Evolutionary conservation across 1,284 basidiomycete genomes (phyloP).

Genomic region (Ustilago hordei): DNA sequence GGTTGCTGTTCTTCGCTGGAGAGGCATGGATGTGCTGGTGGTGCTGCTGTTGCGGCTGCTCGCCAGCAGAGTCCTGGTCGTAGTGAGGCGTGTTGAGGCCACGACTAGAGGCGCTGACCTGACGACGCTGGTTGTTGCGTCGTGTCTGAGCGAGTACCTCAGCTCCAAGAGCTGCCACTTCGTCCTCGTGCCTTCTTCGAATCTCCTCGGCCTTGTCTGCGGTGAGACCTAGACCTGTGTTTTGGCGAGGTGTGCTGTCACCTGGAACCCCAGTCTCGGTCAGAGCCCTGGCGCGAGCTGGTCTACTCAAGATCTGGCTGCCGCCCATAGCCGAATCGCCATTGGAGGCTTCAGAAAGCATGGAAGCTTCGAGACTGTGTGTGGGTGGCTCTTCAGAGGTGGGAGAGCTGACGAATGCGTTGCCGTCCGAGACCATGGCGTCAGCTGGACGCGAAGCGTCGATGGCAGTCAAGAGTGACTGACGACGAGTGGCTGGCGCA

Average conservation of each 20-base stretch:
- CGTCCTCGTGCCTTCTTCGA: conserved; percentile 63
- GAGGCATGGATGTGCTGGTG: conserved; percentile 1
- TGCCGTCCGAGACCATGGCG: conserved; percentile 3
- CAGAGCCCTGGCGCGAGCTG: conserved; percentile 11
- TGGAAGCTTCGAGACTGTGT: conserved; percentile 20
- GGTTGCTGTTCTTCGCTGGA: conserved; percentile 18
- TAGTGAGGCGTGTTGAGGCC: conserved; percentile 10
- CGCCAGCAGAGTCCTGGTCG: conserved; percentile 22
- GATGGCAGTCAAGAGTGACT: conserved; percentile 13
- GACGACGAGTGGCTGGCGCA: conserved; percentile 9
- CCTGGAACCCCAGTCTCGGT: conserved; percentile 15
- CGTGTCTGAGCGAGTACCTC: conserved; percentile 60
- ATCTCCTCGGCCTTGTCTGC: conserved; percentile 59
- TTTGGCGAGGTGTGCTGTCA: conserved; percentile 43
- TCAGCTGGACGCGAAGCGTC: conserved; percentile 17
- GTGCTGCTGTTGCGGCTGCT: conserved; percentile 11
- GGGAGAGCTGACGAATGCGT: conserved; percentile 22
- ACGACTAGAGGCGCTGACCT: conserved; percentile 26
- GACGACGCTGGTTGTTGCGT: conserved; percentile 48
- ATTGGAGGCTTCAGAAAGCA: conserved; percentile 22
- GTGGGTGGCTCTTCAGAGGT: conserved; percentile 13
- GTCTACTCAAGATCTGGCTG: conserved; percentile 22
- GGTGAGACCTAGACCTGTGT: conserved; percentile 44
- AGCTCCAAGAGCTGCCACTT: conserved; percentile 64
- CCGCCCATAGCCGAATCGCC: conserved; percentile 15